phyloP scores from a whole-genome alignment of 306 rosid species.

The Notholithocarpus densiflorus region DNA sequence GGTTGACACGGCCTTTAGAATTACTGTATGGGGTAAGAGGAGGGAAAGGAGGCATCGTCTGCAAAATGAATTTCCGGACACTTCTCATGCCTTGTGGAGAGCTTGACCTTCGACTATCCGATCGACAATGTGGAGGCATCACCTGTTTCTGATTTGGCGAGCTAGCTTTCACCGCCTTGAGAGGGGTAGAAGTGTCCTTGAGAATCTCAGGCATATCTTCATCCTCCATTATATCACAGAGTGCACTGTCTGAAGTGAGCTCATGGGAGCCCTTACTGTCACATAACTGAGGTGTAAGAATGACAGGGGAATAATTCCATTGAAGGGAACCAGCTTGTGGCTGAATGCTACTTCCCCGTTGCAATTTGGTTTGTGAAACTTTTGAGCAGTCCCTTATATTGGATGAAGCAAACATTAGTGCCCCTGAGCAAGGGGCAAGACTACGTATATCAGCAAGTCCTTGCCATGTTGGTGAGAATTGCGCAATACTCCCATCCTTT shows the following conservation, averaged over 20 bases:
- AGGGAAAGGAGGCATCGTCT: slow-evolving; percentile 18
- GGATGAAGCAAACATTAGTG: background rate
- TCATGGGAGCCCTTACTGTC: background rate
- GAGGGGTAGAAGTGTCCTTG: slow-evolving; percentile 7
- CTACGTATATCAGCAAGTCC: slow-evolving; percentile 8
- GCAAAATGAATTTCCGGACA: slow-evolving; percentile 2
- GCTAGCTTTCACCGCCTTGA: background rate
- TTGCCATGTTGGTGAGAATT: slow-evolving; percentile 4
- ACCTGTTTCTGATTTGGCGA: slow-evolving; percentile 9
- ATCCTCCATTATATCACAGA: background rate
- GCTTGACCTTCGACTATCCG: background rate
- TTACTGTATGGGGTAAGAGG: slow-evolving; percentile 9
- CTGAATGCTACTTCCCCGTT: slow-evolving; percentile 11
- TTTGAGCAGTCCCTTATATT: background rate
- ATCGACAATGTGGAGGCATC: slow-evolving; percentile 9
- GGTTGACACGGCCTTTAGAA: background rate
- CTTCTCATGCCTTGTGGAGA: slow-evolving; percentile 14
- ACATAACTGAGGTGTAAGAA: background rate
- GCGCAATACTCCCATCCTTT: background rate
- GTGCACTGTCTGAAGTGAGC: slow-evolving; percentile 1
- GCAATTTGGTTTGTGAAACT: background rate
- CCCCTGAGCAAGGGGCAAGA: slow-evolving; percentile 5
- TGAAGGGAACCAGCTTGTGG: background rate
- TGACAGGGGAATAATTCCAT: slow-evolving; percentile 9
- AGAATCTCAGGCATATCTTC: slow-evolving; percentile 15